Evolutionary conservation across 1,284 basidiomycete species (phyloP), one percentile per base, ranked within the genome.

Genomic region (Agaricales sp.): DNA sequence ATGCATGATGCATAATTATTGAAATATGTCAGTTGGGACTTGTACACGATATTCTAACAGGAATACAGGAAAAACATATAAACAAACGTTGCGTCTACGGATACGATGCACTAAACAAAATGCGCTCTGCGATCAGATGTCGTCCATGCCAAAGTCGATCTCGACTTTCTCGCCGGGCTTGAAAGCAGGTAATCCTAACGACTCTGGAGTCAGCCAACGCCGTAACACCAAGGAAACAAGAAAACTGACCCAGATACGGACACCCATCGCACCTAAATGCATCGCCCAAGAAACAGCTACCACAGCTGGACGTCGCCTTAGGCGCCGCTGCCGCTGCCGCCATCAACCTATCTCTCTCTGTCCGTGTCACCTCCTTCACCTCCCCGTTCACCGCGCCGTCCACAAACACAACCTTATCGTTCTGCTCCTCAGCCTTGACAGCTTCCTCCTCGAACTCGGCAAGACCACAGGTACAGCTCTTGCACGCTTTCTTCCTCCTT

Each of bases 161-260:
- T 93, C 85, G 39, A 98, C 92, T 72, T 96, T 94, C 73, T 98
- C 92, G 49, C 96, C 96, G 1, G 96, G 95, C 68, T 96, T 91
- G 72, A 99, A 99, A 2, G 95, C 92, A 46, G 96, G 96, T 43
- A 99, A 77, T 56, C 95, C 93, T 84, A 51, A 16, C 53, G 22
- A 38, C 3, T 23, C n/a, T 41, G 30, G 22, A 44, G 11, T 35
- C 43, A 39, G 35, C 25, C 46, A 52, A 46, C 35, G 49, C 16
- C n/a, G n/a, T n/a, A n/a, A n/a, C n/a, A n/a, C n/a, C n/a, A n/a
- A n/a, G n/a, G n/a, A n/a, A 41, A 25, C 48, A 52, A 8, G 18
- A 48, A 45, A 23, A 77, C 85, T 57, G 57, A 95, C 93, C 95
- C 45, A 93, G 74, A 67, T 97, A 99, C 22, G 95, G 96, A 65